phyloP scores from a whole-genome alignment of 1,284 basidiomycete genomes.

The Rugosomyces carneus region DNA sequence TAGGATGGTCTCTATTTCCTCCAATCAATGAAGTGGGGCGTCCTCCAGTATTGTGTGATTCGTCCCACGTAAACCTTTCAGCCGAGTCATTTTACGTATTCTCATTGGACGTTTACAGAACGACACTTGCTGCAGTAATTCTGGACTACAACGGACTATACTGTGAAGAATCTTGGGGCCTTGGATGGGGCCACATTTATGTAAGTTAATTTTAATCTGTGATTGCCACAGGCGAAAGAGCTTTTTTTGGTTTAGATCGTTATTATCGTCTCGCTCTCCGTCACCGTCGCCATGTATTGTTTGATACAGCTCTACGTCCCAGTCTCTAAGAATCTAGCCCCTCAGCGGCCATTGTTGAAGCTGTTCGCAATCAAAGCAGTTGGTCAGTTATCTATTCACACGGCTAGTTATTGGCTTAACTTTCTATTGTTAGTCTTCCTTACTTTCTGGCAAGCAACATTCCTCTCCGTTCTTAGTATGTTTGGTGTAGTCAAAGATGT shows the following conservation, averaged over 20 bases:
- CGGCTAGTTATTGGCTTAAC: background rate
- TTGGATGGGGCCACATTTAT: slow-evolving; percentile 66
- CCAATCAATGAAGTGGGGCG: slow-evolving; percentile 75
- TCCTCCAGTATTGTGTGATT: slow-evolving; percentile 75
- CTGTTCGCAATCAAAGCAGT: slow-evolving; percentile 71
- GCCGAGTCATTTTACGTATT: too few species aligned
- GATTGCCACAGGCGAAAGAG: background rate
- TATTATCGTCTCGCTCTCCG: slow-evolving; percentile 61
- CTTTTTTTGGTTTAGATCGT: slow-evolving; percentile 41
- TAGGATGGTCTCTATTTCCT: slow-evolving; percentile 68
- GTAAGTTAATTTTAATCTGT: slow-evolving; percentile 29
- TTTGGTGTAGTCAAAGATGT: slow-evolving; percentile 65
- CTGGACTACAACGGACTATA: slow-evolving; percentile 63
- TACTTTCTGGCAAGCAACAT: slow-evolving; percentile 74
- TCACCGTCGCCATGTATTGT: slow-evolving; percentile 79
- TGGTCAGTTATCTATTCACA: slow-evolving; percentile 29
- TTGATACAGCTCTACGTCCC: slow-evolving; percentile 70
- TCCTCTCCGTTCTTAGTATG: slow-evolving; percentile 55
- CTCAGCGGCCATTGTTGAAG: slow-evolving; percentile 64
- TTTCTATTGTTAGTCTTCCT: slow-evolving; percentile 52
- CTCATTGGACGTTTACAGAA: slow-evolving; percentile 29
- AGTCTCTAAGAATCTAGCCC: slow-evolving; percentile 49
- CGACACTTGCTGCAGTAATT: slow-evolving; percentile 60
- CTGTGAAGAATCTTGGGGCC: slow-evolving; percentile 67
- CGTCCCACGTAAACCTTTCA: slow-evolving; percentile 47